A percentile compares a stretch with the other conserved stretches of the same genome.
Conservation (phyloP, 2,329 filamentous ascomycete species). For the Cytospora piceicola region DNA sequence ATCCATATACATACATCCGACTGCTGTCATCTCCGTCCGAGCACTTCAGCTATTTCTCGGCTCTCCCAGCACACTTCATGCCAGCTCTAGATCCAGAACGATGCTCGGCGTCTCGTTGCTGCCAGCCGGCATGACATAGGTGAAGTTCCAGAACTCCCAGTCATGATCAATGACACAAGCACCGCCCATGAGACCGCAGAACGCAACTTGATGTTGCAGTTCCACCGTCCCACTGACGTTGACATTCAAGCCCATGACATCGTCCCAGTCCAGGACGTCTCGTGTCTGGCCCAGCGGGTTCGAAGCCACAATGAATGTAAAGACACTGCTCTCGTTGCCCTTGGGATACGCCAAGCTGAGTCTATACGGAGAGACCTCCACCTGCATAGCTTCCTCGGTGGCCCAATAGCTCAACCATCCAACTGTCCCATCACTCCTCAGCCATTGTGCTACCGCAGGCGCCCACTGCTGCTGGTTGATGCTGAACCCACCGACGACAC, state of each 20-base stretch:
- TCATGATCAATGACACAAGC: constrained; percentile 39
- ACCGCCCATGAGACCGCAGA: constrained; percentile 47
- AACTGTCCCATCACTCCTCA: constrained; percentile 25
- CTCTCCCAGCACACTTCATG: not conserved
- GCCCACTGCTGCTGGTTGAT: constrained; percentile 58
- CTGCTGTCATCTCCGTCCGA: not conserved
- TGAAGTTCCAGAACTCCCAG: constrained; percentile 54
- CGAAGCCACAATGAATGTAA: constrained; percentile 55
- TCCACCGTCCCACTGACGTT: constrained; percentile 50
- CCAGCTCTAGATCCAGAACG: constrained; percentile 30
- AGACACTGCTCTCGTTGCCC: constrained; percentile 53
- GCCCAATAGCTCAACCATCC: constrained; percentile 37
- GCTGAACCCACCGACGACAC: constrained; percentile 57
- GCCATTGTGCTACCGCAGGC: constrained; percentile 64
- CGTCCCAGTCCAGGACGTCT: constrained; percentile 50
- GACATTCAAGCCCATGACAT: constrained; percentile 53
- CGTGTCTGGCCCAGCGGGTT: constrained; percentile 43
- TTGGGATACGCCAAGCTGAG: constrained; percentile 58
- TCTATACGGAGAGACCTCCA: constrained; percentile 45
- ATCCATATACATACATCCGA: not conserved
- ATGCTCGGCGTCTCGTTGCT: constrained; percentile 34
- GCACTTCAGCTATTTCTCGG: not conserved
- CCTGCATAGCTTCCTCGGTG: constrained; percentile 45
- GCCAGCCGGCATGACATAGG: constrained; percentile 44
- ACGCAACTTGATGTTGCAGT: constrained; percentile 45